These are phyloP conservation scores for Eudorina sp. DNA, from an alignment of 139 green algal genomes.

Conservation along the genomic window DNA sequence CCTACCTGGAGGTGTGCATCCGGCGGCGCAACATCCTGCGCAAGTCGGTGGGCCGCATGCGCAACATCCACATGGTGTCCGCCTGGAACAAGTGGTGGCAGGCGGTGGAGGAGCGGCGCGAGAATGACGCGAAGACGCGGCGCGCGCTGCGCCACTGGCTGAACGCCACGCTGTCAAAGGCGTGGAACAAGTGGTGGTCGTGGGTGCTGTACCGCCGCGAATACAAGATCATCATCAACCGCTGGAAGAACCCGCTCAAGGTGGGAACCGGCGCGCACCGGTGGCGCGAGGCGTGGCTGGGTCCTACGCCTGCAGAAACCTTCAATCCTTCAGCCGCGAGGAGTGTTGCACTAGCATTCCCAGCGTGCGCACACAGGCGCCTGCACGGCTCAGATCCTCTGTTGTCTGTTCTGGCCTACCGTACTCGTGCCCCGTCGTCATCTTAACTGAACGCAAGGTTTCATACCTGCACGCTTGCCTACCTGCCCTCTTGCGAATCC, in stretches of 20 bases:
- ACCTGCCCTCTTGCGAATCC: too few relatives aligned
- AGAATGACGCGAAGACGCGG: conserved; percentile 5
- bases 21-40: conserved; percentile 54
- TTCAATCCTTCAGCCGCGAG: too few relatives aligned
- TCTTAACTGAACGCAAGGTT: too few relatives aligned
- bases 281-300: background rate
- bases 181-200: conserved; percentile 58
- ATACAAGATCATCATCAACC: conserved; percentile 56
- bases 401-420: too few relatives aligned
- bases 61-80: conserved; percentile 55
- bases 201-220: conserved; percentile 53
- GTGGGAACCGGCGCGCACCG: conserved; percentile 23
- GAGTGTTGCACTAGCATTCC: too few relatives aligned
- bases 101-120: conserved; percentile 52
- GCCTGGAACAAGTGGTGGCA: conserved; percentile 71
- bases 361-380: too few relatives aligned
- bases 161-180: conserved; percentile 52
- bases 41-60: conserved; percentile 58
- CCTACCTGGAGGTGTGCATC: background rate
- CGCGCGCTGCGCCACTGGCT: conserved; percentile 42
- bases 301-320: background rate
- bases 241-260: conserved; percentile 72
- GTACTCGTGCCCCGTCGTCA: too few relatives aligned
- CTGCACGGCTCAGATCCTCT: too few relatives aligned
- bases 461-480: too few relatives aligned